Conservation (phyloP, 371 early-diverging fungal genomes). For the Zopfochytrium polystomum region DNA sequence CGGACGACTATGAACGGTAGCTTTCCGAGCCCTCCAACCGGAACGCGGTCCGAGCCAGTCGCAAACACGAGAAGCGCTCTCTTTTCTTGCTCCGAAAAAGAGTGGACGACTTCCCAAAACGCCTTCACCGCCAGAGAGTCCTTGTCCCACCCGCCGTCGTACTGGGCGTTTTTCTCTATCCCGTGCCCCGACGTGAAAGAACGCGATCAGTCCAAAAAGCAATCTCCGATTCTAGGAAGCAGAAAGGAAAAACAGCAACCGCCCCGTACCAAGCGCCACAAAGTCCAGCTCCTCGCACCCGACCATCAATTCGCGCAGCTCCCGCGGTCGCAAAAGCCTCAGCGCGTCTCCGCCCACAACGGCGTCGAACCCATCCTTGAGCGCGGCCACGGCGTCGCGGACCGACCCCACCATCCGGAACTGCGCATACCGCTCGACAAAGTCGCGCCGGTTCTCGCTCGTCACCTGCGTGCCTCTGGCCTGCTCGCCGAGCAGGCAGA, state of each 20-base stretch:
- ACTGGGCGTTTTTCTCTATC: conserved; percentile 70
- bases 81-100: conserved; percentile 76
- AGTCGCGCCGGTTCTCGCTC: conserved; percentile 65
- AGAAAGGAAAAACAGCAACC: too few relatives aligned
- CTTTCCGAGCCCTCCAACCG: conserved; percentile 88
- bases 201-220: too few relatives aligned
- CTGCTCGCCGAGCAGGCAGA: too few relatives aligned
- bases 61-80: conserved; percentile 90
- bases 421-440: conserved; percentile 77
- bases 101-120: conserved; percentile 93
- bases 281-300: conserved; percentile 88
- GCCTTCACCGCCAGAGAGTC: conserved; percentile 28
- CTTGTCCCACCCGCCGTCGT: conserved; percentile 54
- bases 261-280: conserved; percentile 63
- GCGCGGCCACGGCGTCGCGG: conserved; percentile 72
- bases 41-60: conserved; percentile 72
- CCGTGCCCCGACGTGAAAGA: background rate
- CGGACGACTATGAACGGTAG: conserved; percentile 88
- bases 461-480: conserved; percentile 75
- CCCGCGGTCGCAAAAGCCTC: conserved; percentile 84
- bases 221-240: too few relatives aligned
- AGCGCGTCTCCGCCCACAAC: conserved; percentile 74
- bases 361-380: conserved; percentile 82
- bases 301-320: conserved; percentile 89
- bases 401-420: conserved; percentile 73